phyloP scores from a whole-genome alignment of 208 protist species.

The Trypanosoma scelopori region DNA sequence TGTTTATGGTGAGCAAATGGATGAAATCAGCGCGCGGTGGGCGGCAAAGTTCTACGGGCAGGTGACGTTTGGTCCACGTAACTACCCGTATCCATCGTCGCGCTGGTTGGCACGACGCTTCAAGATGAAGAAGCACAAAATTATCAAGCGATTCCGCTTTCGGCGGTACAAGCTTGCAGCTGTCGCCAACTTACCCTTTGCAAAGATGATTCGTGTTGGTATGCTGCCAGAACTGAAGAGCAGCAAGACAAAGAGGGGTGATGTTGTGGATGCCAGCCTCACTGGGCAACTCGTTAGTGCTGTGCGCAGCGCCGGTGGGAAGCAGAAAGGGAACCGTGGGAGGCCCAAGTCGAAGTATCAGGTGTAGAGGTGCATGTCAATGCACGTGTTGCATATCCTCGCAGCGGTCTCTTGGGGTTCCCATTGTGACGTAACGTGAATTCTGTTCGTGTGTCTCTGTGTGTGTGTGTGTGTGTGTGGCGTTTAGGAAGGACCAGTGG shows the following conservation, averaged over 20 bases:
- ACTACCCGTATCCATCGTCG: constrained; percentile 86
- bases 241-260: constrained; percentile 85
- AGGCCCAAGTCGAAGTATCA: constrained; percentile 91
- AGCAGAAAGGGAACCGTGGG: constrained; percentile 61
- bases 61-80: constrained; percentile 81
- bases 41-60: constrained; percentile 86
- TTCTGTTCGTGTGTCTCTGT: too few relatives aligned
- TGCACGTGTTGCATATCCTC: too few relatives aligned
- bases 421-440: too few relatives aligned
- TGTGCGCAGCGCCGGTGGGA: constrained; percentile 43
- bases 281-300: constrained; percentile 70
- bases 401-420: too few relatives aligned
- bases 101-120: constrained; percentile 86
- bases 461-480: constrained; percentile 11
- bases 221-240: constrained; percentile 92
- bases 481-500: too few relatives aligned
- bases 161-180: constrained; percentile 89
- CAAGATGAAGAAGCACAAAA: constrained; percentile 91
- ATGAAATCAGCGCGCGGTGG: constrained; percentile 70
- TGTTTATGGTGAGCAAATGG: constrained; percentile 23
- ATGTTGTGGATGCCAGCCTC: constrained; percentile 64
- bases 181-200: constrained; percentile 87
- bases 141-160: constrained; percentile 88
- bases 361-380: constrained; percentile 44
- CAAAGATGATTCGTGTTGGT: constrained; percentile 91